Evolutionary conservation across 176 grass and related monocot genomes (phyloP).

Genomic region (Carex pumila): DNA sequence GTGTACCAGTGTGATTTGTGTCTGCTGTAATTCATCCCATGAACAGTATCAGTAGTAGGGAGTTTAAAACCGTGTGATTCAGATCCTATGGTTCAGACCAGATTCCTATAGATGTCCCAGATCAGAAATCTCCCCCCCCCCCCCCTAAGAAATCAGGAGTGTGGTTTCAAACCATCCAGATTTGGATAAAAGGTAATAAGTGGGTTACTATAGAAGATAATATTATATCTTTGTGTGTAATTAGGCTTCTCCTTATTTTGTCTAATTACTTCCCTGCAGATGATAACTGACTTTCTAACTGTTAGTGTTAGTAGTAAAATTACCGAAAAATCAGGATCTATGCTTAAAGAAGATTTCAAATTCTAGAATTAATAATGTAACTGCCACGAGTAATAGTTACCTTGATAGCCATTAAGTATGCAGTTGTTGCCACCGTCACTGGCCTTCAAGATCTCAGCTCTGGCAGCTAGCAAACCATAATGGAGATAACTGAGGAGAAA

Average conservation of each 20-base stretch:
- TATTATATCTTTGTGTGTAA: not conserved
- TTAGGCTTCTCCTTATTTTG: not conserved
- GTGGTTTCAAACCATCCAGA: not conserved
- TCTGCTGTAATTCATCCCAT: not conserved
- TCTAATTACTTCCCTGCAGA: not conserved
- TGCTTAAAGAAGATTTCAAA: not conserved
- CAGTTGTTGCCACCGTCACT: slow-evolving; percentile 56
- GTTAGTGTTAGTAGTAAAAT: not conserved
- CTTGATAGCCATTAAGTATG: slow-evolving; percentile 74
- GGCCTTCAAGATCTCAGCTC: slow-evolving; percentile 86
- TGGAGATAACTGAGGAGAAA: slow-evolving; percentile 63
- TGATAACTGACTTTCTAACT: not conserved
- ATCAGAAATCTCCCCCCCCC: not conserved
- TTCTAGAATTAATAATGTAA: not conserved
- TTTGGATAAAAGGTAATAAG: not conserved
- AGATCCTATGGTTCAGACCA: not conserved
- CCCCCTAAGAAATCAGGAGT: not conserved
- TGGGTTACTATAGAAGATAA: not conserved
- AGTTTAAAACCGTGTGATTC: not conserved
- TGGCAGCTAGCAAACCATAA: slow-evolving; percentile 91
- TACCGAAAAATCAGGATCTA: not conserved
- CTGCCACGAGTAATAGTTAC: slow-evolving; percentile 32
- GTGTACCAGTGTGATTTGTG: not conserved
- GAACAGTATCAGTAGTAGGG: not conserved
- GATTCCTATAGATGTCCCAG: not conserved